A percentile compares a stretch with the other conserved stretches of the same genome.
Evolutionary conservation across 1,284 basidiomycete species (phyloP).

Genomic region (Papiliotrema fonsecae): DNA sequence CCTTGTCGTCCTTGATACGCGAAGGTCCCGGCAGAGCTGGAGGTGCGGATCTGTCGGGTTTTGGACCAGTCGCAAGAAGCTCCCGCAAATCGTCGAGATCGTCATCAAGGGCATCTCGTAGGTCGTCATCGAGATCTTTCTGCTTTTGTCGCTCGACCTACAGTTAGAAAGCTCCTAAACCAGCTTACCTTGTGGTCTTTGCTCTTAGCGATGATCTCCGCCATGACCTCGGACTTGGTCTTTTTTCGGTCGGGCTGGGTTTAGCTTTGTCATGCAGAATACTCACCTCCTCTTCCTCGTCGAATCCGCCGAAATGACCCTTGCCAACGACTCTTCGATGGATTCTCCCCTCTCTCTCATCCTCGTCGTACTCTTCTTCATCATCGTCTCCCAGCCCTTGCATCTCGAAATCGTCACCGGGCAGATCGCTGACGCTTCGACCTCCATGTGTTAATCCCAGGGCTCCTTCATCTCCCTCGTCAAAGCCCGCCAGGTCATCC

Average conservation of each 20-base stretch:
- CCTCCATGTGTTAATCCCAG: conserved; percentile 81
- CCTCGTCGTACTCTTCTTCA: conserved; percentile 65
- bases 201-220: conserved; percentile 95
- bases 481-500: conserved; percentile 55
- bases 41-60: conserved; percentile 47
- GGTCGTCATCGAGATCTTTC: conserved; percentile 76
- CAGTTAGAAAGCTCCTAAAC: background rate
- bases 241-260: conserved; percentile 71
- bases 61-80: conserved; percentile 60
- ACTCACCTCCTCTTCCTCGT: conserved; percentile 52
- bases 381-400: conserved; percentile 67
- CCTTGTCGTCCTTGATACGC: conserved; percentile 15
- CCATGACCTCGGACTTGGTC: conserved; percentile 94
- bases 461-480: conserved; percentile 53
- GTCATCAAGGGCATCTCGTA: conserved; percentile 82
- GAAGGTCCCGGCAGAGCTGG: conserved; percentile 24
- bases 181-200: conserved; percentile 78
- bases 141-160: conserved; percentile 82
- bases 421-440: conserved; percentile 67
- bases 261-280: conserved; percentile 1
- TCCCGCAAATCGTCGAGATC: conserved; percentile 79
- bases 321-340: conserved; percentile 60
- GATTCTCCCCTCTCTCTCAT: conserved; percentile 57
- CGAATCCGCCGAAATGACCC: conserved; percentile 82
- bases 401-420: conserved; percentile 74